These are phyloP conservation scores for Cercospora sp. DNA, from an alignment of 2,329 filamentous ascomycete genomes.

Conservation along the genomic window DNA sequence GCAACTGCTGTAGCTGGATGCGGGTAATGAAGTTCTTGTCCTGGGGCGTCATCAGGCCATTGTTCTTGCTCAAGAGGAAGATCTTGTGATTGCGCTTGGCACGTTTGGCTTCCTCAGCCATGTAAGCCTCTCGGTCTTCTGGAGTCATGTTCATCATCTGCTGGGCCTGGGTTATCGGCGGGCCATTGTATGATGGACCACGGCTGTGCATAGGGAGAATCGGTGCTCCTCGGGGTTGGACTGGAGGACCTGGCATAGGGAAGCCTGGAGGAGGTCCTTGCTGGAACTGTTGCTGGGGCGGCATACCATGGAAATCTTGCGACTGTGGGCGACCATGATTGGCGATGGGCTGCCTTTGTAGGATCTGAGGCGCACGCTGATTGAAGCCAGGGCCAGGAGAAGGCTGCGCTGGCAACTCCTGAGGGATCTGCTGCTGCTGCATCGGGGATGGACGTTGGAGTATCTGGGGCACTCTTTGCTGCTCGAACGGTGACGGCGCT, in stretches of 20 bases:
- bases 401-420: slow-evolving; percentile 37
- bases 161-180: slow-evolving; percentile 65
- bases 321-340: slow-evolving; percentile 26
- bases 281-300: slow-evolving; percentile 30
- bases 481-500: slow-evolving; percentile 33
- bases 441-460: slow-evolving; percentile 46
- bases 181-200: slow-evolving; percentile 52
- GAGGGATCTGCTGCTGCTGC: slow-evolving; percentile 36
- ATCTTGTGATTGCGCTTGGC: slow-evolving; percentile 99
- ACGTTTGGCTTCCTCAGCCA: slow-evolving; percentile 89
- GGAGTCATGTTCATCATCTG: slow-evolving; percentile 77
- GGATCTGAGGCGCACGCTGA: slow-evolving; percentile 42
- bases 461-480: slow-evolving; percentile 48
- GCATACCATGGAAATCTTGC: slow-evolving; percentile 31
- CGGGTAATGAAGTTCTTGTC: slow-evolving; percentile 99
- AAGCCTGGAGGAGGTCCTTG: slow-evolving; percentile 29
- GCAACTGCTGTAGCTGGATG: slow-evolving; percentile 94
- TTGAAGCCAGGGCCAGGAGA: slow-evolving; percentile 43
- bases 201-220: slow-evolving; percentile 40
- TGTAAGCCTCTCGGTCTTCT: slow-evolving; percentile 76
- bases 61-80: slow-evolving; percentile 86
- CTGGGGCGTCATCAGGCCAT: slow-evolving; percentile 96
- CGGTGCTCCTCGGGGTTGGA: slow-evolving; percentile 38
- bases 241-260: slow-evolving; percentile 29
- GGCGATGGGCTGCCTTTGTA: slow-evolving; percentile 40